A percentile compares a stretch with the other conserved stretches of the same genome.
These are phyloP conservation scores for Phylloporus scabripes DNA, from an alignment of 768 basidiomycete species.

Conservation along the genomic window DNA sequence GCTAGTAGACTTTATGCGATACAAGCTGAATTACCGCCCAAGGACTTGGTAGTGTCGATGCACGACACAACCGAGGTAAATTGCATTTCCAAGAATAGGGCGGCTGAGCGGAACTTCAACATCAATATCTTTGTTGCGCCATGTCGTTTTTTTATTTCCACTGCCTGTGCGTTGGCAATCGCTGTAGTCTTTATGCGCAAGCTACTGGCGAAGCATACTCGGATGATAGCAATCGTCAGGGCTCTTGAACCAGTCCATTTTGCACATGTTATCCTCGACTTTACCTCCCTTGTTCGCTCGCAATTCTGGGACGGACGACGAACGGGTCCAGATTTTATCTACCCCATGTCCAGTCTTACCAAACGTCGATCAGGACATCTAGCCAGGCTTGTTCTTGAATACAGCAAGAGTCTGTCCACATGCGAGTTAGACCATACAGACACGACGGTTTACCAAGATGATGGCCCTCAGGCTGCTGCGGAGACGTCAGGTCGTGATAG, in stretches of 20 bases:
- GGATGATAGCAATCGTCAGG: constrained; percentile 2
- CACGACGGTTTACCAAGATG: neutral
- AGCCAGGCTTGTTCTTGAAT: constrained; percentile 9
- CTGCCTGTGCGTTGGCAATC: neutral
- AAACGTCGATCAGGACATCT: constrained; percentile 17
- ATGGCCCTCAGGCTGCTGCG: neutral
- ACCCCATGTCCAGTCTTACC: constrained; percentile 15
- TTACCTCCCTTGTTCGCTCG: constrained; percentile 10
- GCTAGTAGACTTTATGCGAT: no score
- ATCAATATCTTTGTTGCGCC: no score
- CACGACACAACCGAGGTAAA: no score
- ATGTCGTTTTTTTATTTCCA: no score
- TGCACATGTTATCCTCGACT: constrained; percentile 12
- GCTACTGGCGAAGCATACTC: neutral
- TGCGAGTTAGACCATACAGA: neutral
- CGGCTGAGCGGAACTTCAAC: no score
- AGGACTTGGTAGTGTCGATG: no score
- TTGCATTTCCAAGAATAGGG: no score
- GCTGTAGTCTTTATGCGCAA: neutral
- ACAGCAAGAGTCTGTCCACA: constrained; percentile 5
- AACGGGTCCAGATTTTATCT: constrained; percentile 17
- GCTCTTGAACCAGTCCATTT: constrained; percentile 10
- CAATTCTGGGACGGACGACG: constrained; percentile 19
- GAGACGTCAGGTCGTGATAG: neutral
- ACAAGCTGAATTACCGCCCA: no score